phyloP scores from a whole-genome alignment of 1,284 basidiomycete species.

The Trametes pubescens region DNA sequence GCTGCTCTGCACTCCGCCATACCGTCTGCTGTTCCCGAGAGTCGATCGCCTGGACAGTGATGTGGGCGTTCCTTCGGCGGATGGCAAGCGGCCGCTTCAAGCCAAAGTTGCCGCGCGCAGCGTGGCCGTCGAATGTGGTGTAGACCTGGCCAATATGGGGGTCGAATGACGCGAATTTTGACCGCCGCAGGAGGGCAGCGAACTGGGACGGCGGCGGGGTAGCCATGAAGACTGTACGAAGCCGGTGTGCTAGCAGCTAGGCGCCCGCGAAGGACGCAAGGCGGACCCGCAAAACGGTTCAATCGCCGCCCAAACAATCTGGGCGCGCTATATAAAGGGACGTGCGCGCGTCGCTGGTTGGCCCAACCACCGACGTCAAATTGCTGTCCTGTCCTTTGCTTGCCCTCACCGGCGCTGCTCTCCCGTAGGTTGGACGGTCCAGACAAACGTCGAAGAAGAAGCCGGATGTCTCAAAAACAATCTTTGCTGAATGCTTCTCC shows the following conservation, averaged over 20 bases:
- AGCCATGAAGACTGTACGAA: conserved; percentile 39
- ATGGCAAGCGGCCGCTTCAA: conserved; percentile 78
- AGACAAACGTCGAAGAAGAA: conserved; percentile 86
- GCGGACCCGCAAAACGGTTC: conserved; percentile 33
- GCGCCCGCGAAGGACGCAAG: conserved; percentile 12
- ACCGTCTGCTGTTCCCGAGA: conserved; percentile 77
- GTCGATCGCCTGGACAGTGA: conserved; percentile 69
- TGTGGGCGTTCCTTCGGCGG: conserved; percentile 61
- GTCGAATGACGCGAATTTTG: conserved; percentile 81
- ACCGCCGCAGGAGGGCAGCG: conserved; percentile 73
- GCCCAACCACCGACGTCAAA: conserved; percentile 66
- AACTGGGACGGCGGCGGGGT: conserved; percentile 65
- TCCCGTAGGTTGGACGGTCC: conserved; percentile 74
- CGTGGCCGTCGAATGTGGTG: conserved; percentile 69
- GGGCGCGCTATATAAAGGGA: conserved; percentile 31
- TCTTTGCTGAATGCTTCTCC: conserved; percentile 89
- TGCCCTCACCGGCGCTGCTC: conserved; percentile 45
- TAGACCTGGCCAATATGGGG: conserved; percentile 78
- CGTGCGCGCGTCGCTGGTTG: not conserved
- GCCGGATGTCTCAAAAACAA: conserved; percentile 80
- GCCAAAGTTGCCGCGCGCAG: conserved; percentile 80
- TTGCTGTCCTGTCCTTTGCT: conserved; percentile 74
- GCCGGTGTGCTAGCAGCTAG: conserved; percentile 9
- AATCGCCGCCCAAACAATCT: conserved; percentile 31
- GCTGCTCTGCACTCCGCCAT: conserved; percentile 70